Conservation (phyloP, 2,329 filamentous ascomycete species). For the Alternaria arbusti region DNA sequence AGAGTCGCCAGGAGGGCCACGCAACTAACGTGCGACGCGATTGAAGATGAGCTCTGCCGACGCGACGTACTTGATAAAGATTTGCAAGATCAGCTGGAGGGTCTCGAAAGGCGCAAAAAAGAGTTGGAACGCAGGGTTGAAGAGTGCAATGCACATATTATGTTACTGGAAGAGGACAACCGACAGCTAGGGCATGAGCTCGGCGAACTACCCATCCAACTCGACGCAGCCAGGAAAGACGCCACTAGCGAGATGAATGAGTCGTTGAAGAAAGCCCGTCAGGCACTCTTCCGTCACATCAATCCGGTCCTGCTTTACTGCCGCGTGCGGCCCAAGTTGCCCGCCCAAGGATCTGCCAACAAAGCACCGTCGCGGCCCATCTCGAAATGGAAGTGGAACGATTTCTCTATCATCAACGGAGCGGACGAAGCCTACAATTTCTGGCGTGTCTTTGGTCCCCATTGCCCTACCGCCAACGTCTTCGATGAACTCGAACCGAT, state of each 20-base stretch:
- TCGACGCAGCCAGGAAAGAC: not conserved
- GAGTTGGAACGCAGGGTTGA: not conserved
- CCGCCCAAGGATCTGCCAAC: not conserved
- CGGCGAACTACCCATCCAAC: not conserved
- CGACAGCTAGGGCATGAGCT: not conserved
- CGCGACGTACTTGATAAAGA: not conserved
- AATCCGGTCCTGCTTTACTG: not conserved
- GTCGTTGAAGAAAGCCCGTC: not conserved
- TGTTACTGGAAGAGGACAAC: not conserved
- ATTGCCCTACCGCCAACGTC: not conserved
- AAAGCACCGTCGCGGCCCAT: not conserved
- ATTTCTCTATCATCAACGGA: not conserved
- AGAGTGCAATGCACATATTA: not conserved
- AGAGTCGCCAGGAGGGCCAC: not conserved
- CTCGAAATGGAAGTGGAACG: not conserved
- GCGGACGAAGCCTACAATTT: not conserved
- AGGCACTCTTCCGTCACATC: not conserved
- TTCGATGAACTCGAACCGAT: not conserved
- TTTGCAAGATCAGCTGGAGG: not conserved
- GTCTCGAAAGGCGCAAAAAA: not conserved
- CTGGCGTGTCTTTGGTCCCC: not conserved
- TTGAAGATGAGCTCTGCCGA: not conserved
- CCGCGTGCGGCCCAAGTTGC: not conserved
- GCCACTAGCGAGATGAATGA: not conserved
- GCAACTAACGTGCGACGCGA: not conserved